Percentiles rank a stretch among this genome's conserved stretches.
These are phyloP conservation scores for Neofusicoccum kwambonambiense DNA, from an alignment of 2,329 filamentous ascomycete genomes.

Conservation along the genomic window DNA sequence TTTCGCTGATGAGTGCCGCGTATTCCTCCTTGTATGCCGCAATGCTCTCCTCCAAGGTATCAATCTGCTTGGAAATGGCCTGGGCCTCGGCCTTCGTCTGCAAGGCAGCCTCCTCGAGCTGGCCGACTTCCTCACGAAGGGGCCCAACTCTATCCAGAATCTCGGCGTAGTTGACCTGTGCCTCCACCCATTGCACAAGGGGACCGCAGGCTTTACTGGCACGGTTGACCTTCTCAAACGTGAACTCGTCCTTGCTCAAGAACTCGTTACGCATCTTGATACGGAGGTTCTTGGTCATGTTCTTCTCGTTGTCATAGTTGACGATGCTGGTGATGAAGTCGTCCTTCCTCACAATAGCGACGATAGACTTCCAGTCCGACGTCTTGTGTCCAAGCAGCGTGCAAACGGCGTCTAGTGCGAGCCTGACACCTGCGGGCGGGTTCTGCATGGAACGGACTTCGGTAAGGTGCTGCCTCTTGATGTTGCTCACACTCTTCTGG, in stretches of 20 bases:
- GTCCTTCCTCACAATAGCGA: slow-evolving; percentile 82
- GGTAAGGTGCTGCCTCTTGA: slow-evolving; percentile 94
- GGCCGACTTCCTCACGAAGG: slow-evolving; percentile 81
- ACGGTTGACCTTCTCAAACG: slow-evolving; percentile 91
- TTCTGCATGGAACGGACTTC: slow-evolving; percentile 97
- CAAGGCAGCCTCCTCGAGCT: slow-evolving; percentile 83
- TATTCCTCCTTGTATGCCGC: slow-evolving; percentile 95
- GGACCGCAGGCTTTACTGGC: slow-evolving; percentile 97
- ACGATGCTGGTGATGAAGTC: slow-evolving; percentile 98
- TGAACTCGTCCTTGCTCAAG: slow-evolving; percentile 90
- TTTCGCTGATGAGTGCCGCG: slow-evolving; percentile 92
- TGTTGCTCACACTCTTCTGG: slow-evolving; percentile 95
- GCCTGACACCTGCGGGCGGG: slow-evolving; percentile 83
- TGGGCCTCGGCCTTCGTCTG: slow-evolving; percentile 92
- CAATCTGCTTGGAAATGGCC: slow-evolving; percentile 85
- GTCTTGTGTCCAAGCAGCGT: slow-evolving; percentile 88
- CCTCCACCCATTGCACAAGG: slow-evolving; percentile 93
- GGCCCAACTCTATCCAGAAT: slow-evolving; percentile 94
- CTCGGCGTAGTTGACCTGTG: slow-evolving; percentile 96
- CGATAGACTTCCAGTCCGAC: slow-evolving; percentile 82
- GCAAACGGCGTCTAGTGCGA: slow-evolving; percentile 95
- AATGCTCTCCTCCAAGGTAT: slow-evolving; percentile 82
- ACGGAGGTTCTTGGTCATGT: slow-evolving; percentile 83
- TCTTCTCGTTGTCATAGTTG: slow-evolving; percentile 90
- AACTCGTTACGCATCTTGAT: slow-evolving; percentile 91